Evolutionary conservation across 2,329 filamentous ascomycete species (phyloP).

Genomic region (Penicillium polonicum): DNA sequence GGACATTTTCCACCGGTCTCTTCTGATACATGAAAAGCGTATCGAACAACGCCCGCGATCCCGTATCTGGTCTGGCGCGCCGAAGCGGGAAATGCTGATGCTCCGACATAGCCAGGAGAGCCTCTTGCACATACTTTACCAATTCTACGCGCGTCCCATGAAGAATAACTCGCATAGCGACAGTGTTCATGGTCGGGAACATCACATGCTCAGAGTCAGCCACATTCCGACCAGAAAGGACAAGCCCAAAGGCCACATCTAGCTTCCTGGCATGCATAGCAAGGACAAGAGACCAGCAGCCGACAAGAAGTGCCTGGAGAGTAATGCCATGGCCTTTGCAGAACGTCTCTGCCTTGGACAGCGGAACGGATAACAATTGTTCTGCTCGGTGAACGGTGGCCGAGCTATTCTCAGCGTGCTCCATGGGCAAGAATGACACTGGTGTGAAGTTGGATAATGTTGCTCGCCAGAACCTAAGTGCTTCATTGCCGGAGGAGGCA

Average conservation of each 20-base stretch:
- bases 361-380: constrained; percentile 30
- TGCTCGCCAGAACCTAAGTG: constrained; percentile 67
- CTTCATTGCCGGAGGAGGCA: constrained; percentile 47
- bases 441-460: constrained; percentile 57
- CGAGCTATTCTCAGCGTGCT: constrained; percentile 14
- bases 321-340: constrained; percentile 69
- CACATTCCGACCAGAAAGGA: constrained; percentile 80
- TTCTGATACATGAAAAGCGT: constrained; percentile 67
- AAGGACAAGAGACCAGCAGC: constrained; percentile 71
- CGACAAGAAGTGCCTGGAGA: constrained; percentile 72
- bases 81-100: constrained; percentile 77
- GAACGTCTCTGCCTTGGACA: constrained; percentile 52
- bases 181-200: constrained; percentile 92
- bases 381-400: constrained; percentile 31
- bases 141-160: constrained; percentile 66
- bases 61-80: constrained; percentile 58
- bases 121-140: constrained; percentile 71
- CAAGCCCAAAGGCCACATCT: constrained; percentile 78
- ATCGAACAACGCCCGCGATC: constrained; percentile 56
- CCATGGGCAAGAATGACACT: constrained; percentile 40
- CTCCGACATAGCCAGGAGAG: constrained; percentile 63
- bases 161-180: constrained; percentile 69
- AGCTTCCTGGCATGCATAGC: constrained; percentile 62
- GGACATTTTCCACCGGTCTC: constrained; percentile 37
- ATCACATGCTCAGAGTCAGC: constrained; percentile 65